Evolutionary conservation across 805 yeast genomes (phyloP).

Genomic region (Sugiyamaella boreocaroliniensis): DNA sequence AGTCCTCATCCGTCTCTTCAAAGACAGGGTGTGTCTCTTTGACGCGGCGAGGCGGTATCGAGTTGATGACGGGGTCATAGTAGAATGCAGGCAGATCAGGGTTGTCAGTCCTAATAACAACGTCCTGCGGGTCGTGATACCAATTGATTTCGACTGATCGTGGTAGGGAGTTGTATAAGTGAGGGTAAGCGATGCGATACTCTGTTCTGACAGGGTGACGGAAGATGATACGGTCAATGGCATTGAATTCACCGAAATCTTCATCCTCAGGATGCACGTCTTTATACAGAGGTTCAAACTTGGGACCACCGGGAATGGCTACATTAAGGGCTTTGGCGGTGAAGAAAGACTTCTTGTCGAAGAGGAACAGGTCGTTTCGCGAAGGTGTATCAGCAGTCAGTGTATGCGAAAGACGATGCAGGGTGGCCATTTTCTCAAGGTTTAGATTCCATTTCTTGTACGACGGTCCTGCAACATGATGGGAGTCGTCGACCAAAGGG

Average conservation of each 20-base stretch:
- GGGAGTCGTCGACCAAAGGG: constrained; percentile 56
- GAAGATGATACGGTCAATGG: constrained; percentile 80
- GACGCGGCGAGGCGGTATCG: constrained; percentile 36
- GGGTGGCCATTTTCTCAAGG: constrained; percentile 52
- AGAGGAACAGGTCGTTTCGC: constrained; percentile 59
- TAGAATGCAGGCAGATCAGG: constrained; percentile 50
- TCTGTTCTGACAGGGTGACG: constrained; percentile 74
- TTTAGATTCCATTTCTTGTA: constrained; percentile 67
- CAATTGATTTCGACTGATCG: constrained; percentile 53
- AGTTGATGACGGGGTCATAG: constrained; percentile 50
- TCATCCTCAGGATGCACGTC: constrained; percentile 53
- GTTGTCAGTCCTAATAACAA: constrained; percentile 42
- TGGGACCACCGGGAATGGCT: constrained; percentile 93
- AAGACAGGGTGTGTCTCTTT: constrained; percentile 13
- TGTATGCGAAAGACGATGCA: constrained; percentile 67
- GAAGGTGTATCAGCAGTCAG: constrained; percentile 52
- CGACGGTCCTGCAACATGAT: constrained; percentile 65
- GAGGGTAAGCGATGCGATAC: constrained; percentile 81
- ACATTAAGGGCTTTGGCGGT: constrained; percentile 87
- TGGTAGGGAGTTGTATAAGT: constrained; percentile 71
- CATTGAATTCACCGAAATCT: constrained; percentile 84
- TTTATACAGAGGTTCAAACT: constrained; percentile 77
- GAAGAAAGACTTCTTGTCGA: constrained; percentile 71
- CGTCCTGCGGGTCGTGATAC: constrained; percentile 59
- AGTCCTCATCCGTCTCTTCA: constrained; percentile 32